phyloP scores from a whole-genome alignment of 345 rosid species.

The Rhodamnia rubescens region DNA sequence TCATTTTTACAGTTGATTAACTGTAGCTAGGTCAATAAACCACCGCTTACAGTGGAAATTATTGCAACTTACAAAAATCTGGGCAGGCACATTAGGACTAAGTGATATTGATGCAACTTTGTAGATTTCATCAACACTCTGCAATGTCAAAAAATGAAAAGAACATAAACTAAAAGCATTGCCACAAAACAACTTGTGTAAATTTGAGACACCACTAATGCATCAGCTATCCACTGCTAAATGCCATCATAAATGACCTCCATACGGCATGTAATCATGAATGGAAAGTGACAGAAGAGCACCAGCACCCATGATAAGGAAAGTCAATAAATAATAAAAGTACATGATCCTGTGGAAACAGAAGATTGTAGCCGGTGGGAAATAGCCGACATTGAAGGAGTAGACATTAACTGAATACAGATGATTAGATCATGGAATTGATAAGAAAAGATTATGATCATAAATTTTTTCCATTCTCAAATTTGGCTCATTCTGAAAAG shows the following conservation, averaged over 20 bases:
- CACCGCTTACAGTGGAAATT: neutral
- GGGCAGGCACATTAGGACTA: constrained; percentile 96
- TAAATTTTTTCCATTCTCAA: neutral
- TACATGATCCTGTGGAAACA: neutral
- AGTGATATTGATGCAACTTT: constrained; percentile 86
- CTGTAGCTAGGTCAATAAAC: neutral
- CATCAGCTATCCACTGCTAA: neutral
- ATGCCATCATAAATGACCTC: neutral
- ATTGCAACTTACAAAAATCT: constrained; percentile 72
- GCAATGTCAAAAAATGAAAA: constrained; percentile 5
- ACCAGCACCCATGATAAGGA: neutral
- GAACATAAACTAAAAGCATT: neutral
- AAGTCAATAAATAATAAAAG: neutral
- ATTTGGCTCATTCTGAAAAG: neutral
- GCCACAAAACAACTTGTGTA: neutral
- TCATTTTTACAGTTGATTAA: neutral
- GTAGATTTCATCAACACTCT: constrained; percentile 96
- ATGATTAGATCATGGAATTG: neutral
- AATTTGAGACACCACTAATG: neutral
- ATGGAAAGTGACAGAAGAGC: neutral
- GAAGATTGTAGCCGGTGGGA: neutral
- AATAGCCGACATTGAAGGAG: neutral
- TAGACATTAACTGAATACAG: neutral
- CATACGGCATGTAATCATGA: neutral
- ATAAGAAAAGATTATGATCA: neutral